Percentiles rank a stretch among this genome's conserved stretches.
phyloP scores from a whole-genome alignment of 2,329 filamentous ascomycete species.

The Biscogniauxia sp. region DNA sequence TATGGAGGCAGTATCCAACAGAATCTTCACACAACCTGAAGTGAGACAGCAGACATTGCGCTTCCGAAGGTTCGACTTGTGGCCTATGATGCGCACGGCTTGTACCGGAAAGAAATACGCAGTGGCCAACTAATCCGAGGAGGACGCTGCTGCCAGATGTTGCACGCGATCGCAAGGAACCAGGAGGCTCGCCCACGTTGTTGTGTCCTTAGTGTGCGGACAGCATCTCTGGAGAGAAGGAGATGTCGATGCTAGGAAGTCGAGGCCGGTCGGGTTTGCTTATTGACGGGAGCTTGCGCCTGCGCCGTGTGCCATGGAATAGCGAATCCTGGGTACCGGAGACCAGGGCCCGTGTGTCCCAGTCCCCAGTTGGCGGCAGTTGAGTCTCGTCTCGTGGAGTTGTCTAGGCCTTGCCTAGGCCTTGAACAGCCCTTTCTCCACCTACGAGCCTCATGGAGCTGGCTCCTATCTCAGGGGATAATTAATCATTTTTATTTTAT shows the following conservation, averaged over 20 bases:
- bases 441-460: neutral
- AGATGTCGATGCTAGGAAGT: neutral
- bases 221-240: neutral
- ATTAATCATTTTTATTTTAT: neutral
- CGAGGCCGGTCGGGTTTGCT: neutral
- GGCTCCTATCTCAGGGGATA: neutral
- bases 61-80: neutral
- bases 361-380: neutral
- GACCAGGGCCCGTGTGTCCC: neutral
- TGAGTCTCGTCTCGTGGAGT: neutral
- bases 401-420: neutral
- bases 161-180: neutral
- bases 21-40: neutral
- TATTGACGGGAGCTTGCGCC: neutral
- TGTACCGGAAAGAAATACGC: neutral
- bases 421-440: neutral
- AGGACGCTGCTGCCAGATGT: neutral
- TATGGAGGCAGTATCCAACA: neutral
- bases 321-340: neutral
- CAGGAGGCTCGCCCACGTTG: neutral
- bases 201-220: neutral
- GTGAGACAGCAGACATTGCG: conserved; percentile 4
- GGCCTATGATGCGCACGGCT: neutral
- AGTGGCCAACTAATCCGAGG: neutral
- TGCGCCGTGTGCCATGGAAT: neutral